These are phyloP conservation scores for Trametes pubescens DNA, from an alignment of 1,284 basidiomycete genomes.

Conservation along the genomic window DNA sequence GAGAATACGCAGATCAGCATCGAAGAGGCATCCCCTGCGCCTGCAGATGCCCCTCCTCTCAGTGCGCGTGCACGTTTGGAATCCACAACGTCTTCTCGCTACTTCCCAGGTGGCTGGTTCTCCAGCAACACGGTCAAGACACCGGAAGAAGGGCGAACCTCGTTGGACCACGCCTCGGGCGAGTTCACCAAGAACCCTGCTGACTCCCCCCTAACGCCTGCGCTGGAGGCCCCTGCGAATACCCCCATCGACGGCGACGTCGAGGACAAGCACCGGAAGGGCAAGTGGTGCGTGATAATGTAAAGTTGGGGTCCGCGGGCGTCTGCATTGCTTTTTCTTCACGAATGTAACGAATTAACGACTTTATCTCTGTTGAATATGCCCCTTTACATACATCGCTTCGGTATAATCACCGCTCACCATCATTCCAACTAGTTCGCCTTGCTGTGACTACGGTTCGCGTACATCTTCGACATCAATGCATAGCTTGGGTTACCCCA, in stretches of 20 bases:
- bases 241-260: slow-evolving; percentile 38
- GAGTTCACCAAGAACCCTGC: slow-evolving; percentile 49
- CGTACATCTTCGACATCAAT: slow-evolving; percentile 26
- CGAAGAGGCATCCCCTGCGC: slow-evolving; percentile 26
- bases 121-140: slow-evolving; percentile 46
- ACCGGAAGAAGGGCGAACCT: slow-evolving; percentile 52
- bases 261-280: slow-evolving; percentile 38
- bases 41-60: slow-evolving; percentile 33
- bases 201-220: slow-evolving; percentile 28
- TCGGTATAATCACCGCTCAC: slow-evolving; percentile 32
- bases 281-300: slow-evolving; percentile 43
- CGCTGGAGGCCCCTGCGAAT: slow-evolving; percentile 36
- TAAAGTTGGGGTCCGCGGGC: slow-evolving; percentile 29
- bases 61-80: slow-evolving; percentile 51
- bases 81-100: slow-evolving; percentile 60
- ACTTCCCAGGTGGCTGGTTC: slow-evolving; percentile 67
- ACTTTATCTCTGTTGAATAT: slow-evolving; percentile 26
- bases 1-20: slow-evolving; percentile 37
- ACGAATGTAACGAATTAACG: slow-evolving; percentile 35
- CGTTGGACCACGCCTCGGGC: slow-evolving; percentile 59
- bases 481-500: slow-evolving; percentile 24
- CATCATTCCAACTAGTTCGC: slow-evolving; percentile 22
- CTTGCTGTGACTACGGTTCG: slow-evolving; percentile 18
- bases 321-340: slow-evolving; percentile 22
- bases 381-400: slow-evolving; percentile 28